Base-by-base conservation (phyloP, 164 flowering plant species). In the Stephania cephalantha region DNA sequence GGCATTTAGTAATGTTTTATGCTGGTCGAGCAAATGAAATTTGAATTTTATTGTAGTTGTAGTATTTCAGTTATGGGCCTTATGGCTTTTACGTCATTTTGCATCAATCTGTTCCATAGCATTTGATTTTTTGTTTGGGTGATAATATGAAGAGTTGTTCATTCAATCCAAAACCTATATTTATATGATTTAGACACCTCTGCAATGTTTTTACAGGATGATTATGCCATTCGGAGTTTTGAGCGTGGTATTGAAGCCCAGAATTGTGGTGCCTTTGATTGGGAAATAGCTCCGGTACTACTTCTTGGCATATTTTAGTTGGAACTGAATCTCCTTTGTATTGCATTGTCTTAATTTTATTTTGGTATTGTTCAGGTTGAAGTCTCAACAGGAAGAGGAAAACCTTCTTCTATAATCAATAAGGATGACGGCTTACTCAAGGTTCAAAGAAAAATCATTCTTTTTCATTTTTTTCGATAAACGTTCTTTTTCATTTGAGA, bases 221-320 rank as follows among this genome's bases (percentile, higher is more conserved):
- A 55, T 70, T 93, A 76, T 88, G 94, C 95, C 72, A 80, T 93
- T 74, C 89, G 82, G 78, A 95, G 99, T 80, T 95, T 91, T 84
- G 91, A 91, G 77, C 94, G 98, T 73, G 98, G 96, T 73, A 88
- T 90, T 85, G 90, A 94, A 80, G 98, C 99, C 79, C 87, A 85
- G 81, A 82, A 81, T 18, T 73, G 78, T 81, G 93, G 93, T 73
- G 89, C 90, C 50, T 93, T 93, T 82, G 71, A 89, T 71, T 93
- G 97, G 96, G 98, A 95, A 84, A 91, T 93, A 80, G 89, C 85
- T 75, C 93, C 98, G 72, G 98, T 90, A 68, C 73, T 87, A 61
- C 44, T 66, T 63, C 68, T 72, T 42, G 30, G 76, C 44, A 68
- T 46, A 53, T 48, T 69, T 52, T 22, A 69, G 52, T 30, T 17